These are phyloP conservation scores for Termitomyces titanicus DNA, from an alignment of 768 basidiomycete species.

Conservation along the genomic window DNA sequence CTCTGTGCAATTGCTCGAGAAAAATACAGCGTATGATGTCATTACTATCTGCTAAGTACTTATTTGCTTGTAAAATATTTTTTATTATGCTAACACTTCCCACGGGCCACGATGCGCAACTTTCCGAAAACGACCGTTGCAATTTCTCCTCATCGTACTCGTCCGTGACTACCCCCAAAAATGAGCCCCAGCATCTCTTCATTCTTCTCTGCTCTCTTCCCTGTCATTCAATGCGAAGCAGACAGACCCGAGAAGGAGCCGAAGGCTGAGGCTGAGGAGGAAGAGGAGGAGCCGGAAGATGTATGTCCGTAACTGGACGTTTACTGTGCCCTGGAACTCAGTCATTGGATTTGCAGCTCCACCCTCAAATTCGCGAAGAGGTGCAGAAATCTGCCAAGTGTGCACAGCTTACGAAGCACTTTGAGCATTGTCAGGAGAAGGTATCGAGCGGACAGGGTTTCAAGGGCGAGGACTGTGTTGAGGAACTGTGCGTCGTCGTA, in stretches of 20 bases:
- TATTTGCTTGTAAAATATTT: background rate
- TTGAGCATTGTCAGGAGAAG: slow-evolving; percentile 89
- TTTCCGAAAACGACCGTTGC: slow-evolving; percentile 14
- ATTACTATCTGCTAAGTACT: background rate
- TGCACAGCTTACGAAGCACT: slow-evolving; percentile 70
- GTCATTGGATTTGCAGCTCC: slow-evolving; percentile 37
- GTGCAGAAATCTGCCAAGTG: slow-evolving; percentile 69
- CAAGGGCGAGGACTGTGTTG: slow-evolving; percentile 90
- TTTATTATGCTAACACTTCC: background rate
- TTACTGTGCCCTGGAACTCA: background rate
- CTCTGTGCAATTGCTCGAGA: no score
- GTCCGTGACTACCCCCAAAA: slow-evolving; percentile 3
- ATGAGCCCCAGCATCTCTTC: slow-evolving; percentile 38
- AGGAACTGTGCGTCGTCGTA: slow-evolving; percentile 68
- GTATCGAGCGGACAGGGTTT: slow-evolving; percentile 77
- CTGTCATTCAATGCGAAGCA: slow-evolving; percentile 40
- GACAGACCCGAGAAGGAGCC: slow-evolving; percentile 48
- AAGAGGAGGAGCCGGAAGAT: slow-evolving; percentile 74
- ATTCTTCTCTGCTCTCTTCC: slow-evolving; percentile 45
- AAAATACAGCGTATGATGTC: background rate
- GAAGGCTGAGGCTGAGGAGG: slow-evolving; percentile 45
- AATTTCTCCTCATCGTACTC: slow-evolving; percentile 3
- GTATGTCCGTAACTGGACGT: slow-evolving; percentile 43
- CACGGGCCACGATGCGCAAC: slow-evolving; percentile 11
- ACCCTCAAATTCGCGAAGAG: slow-evolving; percentile 72